Evolutionary conservation across 2,329 filamentous ascomycete genomes (phyloP), one percentile per base, ranked within the genome.

Genomic region (Graphiopsis chlorocephala): DNA sequence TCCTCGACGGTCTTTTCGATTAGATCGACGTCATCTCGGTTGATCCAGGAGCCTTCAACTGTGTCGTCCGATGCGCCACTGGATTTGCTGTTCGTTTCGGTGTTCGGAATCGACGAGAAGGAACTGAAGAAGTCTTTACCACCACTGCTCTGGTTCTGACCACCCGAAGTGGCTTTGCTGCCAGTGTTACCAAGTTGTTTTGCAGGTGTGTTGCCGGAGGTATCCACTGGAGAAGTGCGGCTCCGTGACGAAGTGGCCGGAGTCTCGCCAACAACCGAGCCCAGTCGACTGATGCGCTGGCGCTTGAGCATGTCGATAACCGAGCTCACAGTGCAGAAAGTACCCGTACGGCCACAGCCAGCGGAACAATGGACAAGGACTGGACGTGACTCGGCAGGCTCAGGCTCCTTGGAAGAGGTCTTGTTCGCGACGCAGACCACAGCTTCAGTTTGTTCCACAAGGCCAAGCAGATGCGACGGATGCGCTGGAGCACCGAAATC

Each of bases 221-320:
- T 57, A 12, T 82, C 80, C 82, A 85, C 84, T 0, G 81, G 79
- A 3, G 76, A 77, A 8, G 65, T 64, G 55, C 78, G 73, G 3
- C 77, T 71, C 12, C 31, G n/a, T 1, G 42, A 42, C 7, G 55
- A 17, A 1, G 53, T 58, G 3, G 53, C 56, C 15, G 62, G 35
- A 25, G 48, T 35, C 66, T 75, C 23, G 67, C 68, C 7, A 68
- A 52, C 48, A 5, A 62, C 48, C 10, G 48, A 25, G 33, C 60
- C 60, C 2, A 62, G 60, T 12, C 60, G 60, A 35, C 33, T n/a
- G 17, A 62, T 62, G 6, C 81, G 85, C 77, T 97, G 93, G n/a
- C 91, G 88, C 80, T 97, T 97, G 66, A 99, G 81, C 91, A 97
- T 96, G 77, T 97, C 93, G 64, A 98, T 89, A 10, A 98, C 95